A percentile compares a stretch with the other conserved stretches of the same genome.
phyloP scores from a whole-genome alignment of 1,284 basidiomycete species.

The Sanghuangporus baumii region DNA sequence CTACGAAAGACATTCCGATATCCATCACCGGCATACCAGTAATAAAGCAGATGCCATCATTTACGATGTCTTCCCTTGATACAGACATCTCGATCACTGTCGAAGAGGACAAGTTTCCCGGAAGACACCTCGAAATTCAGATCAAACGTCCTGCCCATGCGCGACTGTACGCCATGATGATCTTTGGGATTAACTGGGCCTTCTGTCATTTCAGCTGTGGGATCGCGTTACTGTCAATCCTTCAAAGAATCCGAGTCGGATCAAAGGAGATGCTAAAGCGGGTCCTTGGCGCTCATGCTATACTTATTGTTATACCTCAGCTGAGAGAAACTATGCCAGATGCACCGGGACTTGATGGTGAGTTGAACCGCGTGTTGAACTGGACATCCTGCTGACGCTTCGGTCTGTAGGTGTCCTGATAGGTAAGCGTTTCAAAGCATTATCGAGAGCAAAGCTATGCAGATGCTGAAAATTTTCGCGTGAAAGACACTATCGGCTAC shows the following conservation, averaged over 20 bases:
- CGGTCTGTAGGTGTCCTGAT: conserved; percentile 38
- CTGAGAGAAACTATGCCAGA: conserved; percentile 52
- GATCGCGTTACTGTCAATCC: conserved; percentile 36
- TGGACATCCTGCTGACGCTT: conserved; percentile 4
- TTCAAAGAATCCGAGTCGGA: background rate
- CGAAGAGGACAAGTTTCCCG: conserved; percentile 21
- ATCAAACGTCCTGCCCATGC: conserved; percentile 41
- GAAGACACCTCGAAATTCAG: conserved; percentile 40
- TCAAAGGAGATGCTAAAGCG: conserved; percentile 33
- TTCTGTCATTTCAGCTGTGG: conserved; percentile 45
- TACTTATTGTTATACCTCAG: conserved; percentile 44
- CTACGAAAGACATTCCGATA: conserved; percentile 24
- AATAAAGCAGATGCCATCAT: conserved; percentile 42
- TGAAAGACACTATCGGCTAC: conserved; percentile 46
- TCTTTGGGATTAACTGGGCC: conserved; percentile 49
- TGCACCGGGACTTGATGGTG: conserved; percentile 50
- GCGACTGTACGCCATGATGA: conserved; percentile 38
- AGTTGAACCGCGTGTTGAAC: conserved; percentile 20
- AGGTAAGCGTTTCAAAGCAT: conserved; percentile 27
- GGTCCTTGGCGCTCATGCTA: conserved; percentile 35
- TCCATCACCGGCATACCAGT: conserved; percentile 40
- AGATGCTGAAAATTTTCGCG: background rate
- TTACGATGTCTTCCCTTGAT: conserved; percentile 39
- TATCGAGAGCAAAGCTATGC: background rate
- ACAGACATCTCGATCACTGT: conserved; percentile 31